Percentiles rank a stretch among this genome's conserved stretches.
Conservation (phyloP, 164 flowering plant genomes). For the Vitis rupestris region DNA sequence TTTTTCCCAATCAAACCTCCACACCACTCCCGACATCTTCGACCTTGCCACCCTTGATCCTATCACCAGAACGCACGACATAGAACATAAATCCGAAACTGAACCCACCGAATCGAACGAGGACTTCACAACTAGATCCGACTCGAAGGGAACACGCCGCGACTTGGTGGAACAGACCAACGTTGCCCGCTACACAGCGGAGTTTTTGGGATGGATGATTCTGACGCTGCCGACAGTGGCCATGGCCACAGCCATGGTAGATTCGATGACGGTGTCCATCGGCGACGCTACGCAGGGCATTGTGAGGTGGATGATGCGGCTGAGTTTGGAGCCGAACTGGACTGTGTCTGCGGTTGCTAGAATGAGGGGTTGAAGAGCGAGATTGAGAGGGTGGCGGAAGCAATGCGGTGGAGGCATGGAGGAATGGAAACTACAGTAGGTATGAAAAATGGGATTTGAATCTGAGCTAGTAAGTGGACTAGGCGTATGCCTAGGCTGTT, state of each 20-base stretch:
- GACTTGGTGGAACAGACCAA: slow-evolving; percentile 60
- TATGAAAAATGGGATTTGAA: no score
- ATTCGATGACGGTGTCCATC: slow-evolving; percentile 91
- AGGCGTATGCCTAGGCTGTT: no score
- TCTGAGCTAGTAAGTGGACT: no score
- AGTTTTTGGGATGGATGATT: slow-evolving; percentile 66
- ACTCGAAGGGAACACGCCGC: slow-evolving; percentile 54
- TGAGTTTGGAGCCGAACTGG: slow-evolving; percentile 55
- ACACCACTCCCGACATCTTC: slow-evolving; percentile 54
- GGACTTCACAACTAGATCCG: slow-evolving; percentile 42
- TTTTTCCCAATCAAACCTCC: slow-evolving; percentile 45
- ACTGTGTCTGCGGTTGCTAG: slow-evolving; percentile 57
- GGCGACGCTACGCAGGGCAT: slow-evolving; percentile 86
- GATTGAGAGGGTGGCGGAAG: no score
- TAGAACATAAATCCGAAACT: slow-evolving; percentile 30
- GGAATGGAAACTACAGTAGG: no score
- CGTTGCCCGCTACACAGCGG: slow-evolving; percentile 51
- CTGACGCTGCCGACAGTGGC: slow-evolving; percentile 87
- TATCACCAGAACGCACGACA: slow-evolving; percentile 56
- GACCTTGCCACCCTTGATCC: slow-evolving; percentile 43
- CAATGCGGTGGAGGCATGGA: no score
- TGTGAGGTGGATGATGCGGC: slow-evolving; percentile 58
- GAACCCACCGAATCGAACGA: slow-evolving; percentile 45
- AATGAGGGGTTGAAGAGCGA: no score
- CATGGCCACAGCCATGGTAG: slow-evolving; percentile 86